Base-by-base conservation (phyloP, 2,329 filamentous ascomycete genomes). In the Domatiomyces globalis region DNA sequence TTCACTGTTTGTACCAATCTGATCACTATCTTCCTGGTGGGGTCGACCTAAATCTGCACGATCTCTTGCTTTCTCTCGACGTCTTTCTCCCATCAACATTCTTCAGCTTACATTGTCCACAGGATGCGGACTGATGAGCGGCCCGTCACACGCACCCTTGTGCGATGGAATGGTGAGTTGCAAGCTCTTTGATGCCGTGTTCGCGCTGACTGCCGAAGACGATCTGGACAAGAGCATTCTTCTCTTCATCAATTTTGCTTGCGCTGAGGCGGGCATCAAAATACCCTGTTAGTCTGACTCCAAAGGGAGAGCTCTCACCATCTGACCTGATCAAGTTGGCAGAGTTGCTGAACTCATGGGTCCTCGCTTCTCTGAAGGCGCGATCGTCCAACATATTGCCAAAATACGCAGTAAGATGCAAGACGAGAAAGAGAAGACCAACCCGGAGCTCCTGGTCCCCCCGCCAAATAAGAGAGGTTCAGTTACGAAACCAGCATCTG, bases 301-400 rank as follows among this genome's bases (percentile, higher is more conserved):
- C n/a, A n/a, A 36, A 19, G 19, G 42, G 33, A 20, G 39, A 4
- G 10, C 2, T 20, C 9, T n/a, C 19, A 18, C 17, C 33, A 29
- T n/a, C 39, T 43, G 12, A 5, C 45, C 10, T n/a, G 39, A 19
- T 27, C 49, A 27, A 60, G 58, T 54, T 69, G 57, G 60, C 1
- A 54, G 66, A 1, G 63, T 73, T 19, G 70, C 69, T 5, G 47
- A 56, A 19, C 55, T 61, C 1, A 70, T 74, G 66, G 66, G 66
- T 5, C 50, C 62, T 1, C 63, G 63, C n/a, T 68, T 69, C 50
- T 66, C 65, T 0, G 69, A 69, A 46, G 70, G 71, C 2, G 68
- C 71, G 1, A 71, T 73, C 19, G 60, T 69, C 1, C 72, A 74
- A 54, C 72, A 74, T 49, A 60, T 74, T 12, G 63, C 69, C 0